Evolutionary conservation across 148 eudicot genomes (phyloP).

Genomic region (Persicaria tinctoria): DNA sequence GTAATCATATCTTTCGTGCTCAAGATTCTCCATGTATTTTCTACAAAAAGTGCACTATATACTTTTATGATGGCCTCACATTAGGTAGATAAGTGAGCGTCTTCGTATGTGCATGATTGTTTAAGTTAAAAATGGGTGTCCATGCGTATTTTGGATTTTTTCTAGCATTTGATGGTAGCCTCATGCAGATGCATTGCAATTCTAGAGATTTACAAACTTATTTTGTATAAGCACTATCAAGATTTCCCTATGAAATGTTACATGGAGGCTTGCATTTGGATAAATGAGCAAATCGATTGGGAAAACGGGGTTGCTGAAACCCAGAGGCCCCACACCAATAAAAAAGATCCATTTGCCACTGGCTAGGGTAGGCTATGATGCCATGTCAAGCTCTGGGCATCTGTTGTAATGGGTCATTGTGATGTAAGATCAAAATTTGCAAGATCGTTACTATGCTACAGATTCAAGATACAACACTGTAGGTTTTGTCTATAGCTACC

Average conservation of each 20-base stretch:
- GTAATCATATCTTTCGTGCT: conserved; percentile 22
- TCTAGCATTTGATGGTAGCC: background rate
- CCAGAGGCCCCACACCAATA: background rate
- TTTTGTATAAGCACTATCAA: background rate
- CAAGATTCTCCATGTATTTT: background rate
- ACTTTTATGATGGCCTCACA: background rate
- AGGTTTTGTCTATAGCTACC: background rate
- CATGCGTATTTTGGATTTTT: background rate
- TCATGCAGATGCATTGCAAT: background rate
- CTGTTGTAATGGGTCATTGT: background rate
- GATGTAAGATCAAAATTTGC: background rate
- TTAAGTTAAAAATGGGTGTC: background rate
- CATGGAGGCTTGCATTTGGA: background rate
- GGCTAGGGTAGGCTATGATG: background rate
- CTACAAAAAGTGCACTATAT: background rate
- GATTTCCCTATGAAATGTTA: background rate
- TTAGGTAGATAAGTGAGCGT: background rate
- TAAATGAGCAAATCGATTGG: background rate
- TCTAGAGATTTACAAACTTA: background rate
- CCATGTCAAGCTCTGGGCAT: background rate
- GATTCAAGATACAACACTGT: background rate
- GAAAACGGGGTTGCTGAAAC: background rate
- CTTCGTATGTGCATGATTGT: background rate
- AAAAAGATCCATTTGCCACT: background rate
- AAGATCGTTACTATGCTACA: background rate